Evolutionary conservation across 768 basidiomycete species (phyloP).

Genomic region (Boletus pseudopeckii): DNA sequence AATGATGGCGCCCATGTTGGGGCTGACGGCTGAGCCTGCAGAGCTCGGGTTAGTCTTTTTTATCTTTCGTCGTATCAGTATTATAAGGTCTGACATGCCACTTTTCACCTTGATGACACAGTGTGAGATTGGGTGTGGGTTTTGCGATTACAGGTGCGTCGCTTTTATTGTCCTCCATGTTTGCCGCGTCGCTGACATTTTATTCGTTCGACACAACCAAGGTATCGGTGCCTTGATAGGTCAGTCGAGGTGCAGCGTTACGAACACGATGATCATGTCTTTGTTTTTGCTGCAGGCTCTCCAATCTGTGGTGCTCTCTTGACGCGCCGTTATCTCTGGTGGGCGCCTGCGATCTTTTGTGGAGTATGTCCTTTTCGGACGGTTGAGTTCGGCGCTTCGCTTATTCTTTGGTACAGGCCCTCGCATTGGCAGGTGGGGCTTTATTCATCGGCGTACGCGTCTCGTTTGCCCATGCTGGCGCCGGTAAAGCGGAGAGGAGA

Average conservation of each 20-base stretch:
- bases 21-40: constrained; percentile 41
- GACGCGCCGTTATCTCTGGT: constrained; percentile 50
- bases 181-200: neutral
- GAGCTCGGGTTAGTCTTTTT: constrained; percentile 47
- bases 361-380: constrained; percentile 29
- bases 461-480: neutral
- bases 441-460: constrained; percentile 16
- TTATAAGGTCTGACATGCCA: neutral
- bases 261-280: neutral
- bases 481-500: too few species aligned
- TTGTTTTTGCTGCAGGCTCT: constrained; percentile 38
- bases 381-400: too few species aligned
- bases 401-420: constrained; percentile 1
- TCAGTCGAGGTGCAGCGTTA: neutral
- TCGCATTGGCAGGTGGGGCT: constrained; percentile 1
- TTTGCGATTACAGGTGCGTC: constrained; percentile 41
- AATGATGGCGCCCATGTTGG: constrained; percentile 43
- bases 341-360: constrained; percentile 52
- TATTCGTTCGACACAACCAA: neutral
- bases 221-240: constrained; percentile 25
- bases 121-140: constrained; percentile 44
- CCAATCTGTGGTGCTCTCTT: constrained; percentile 58
- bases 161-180: neutral
- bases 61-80: neutral
- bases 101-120: neutral